Evolutionary conservation across 345 rosid genomes (phyloP).

Genomic region (Gossypium turneri): DNA sequence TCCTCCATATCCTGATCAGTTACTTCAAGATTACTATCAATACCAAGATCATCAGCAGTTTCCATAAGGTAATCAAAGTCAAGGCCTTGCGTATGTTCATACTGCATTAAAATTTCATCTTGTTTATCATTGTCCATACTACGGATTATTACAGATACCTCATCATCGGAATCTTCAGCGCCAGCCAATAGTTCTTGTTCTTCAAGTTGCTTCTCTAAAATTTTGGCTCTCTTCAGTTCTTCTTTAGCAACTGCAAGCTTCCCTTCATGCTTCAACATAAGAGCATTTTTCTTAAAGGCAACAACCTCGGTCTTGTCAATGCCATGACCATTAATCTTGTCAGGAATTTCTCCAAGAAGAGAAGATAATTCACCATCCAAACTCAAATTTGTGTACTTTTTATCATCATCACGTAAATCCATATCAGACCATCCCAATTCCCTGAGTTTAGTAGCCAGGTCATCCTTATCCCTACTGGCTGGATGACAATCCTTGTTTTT

Average conservation of each 20-base stretch:
- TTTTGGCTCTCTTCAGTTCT: conserved; percentile 83
- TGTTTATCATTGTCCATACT: conserved; percentile 56
- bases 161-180: conserved; percentile 85
- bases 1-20: conserved; percentile 83
- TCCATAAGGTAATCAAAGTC: conserved; percentile 46
- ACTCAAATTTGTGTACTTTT: conserved; percentile 43
- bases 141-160: conserved; percentile 58
- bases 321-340: conserved; percentile 33
- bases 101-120: conserved; percentile 40
- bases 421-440: conserved; percentile 81
- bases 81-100: conserved; percentile 33
- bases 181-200: conserved; percentile 72
- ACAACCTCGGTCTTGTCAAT: conserved; percentile 52
- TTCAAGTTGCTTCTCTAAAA: conserved; percentile 82
- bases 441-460: conserved; percentile 64
- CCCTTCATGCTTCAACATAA: conserved; percentile 79
- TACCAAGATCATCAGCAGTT: conserved; percentile 44
- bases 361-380: conserved; percentile 79
- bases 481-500: conserved; percentile 35
- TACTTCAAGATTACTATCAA: conserved; percentile 59
- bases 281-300: conserved; percentile 75
- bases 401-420: conserved; percentile 47
- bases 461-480: conserved; percentile 46
- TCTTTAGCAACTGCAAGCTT: conserved; percentile 93
- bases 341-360: conserved; percentile 56